These are phyloP conservation scores for Sungouiozyma intestinalis DNA, from an alignment of 805 yeast species.

Conservation along the genomic window DNA sequence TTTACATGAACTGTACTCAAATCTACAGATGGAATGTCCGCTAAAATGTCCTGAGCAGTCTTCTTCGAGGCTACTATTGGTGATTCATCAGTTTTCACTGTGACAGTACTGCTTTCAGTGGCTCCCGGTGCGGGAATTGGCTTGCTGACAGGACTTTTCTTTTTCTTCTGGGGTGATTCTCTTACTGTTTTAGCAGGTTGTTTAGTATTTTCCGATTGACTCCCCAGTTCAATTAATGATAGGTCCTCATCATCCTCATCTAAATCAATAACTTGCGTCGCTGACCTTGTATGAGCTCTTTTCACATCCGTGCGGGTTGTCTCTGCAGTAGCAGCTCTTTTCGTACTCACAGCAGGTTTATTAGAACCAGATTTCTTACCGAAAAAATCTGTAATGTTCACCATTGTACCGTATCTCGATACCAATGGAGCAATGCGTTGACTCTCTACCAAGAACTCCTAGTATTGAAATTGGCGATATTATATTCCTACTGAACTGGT, in stretches of 20 bases:
- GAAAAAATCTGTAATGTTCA: constrained; percentile 33
- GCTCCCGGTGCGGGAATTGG: background rate
- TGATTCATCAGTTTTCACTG: background rate
- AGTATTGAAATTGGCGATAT: no score
- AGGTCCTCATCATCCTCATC: constrained; percentile 23
- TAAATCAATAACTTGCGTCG: constrained; percentile 19
- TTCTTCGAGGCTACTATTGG: background rate
- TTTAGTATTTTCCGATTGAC: no score
- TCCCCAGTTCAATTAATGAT: background rate
- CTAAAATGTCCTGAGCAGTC: constrained; percentile 30
- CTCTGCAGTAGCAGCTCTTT: constrained; percentile 1
- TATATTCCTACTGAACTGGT: constrained; percentile 24
- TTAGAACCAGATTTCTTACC: constrained; percentile 13
- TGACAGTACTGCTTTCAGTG: background rate
- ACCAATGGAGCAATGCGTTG: no score
- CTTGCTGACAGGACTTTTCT: background rate
- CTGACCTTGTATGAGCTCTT: constrained; percentile 7
- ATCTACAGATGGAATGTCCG: constrained; percentile 64
- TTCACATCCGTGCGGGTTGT: background rate
- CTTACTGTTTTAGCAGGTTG: no score
- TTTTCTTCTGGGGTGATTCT: no score
- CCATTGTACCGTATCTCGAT: no score
- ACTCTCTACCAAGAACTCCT: no score
- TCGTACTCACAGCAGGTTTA: background rate
- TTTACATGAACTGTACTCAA: constrained; percentile 42